Base-by-base conservation (phyloP, 306 rosid species). In the Sesbania bispinosa region DNA sequence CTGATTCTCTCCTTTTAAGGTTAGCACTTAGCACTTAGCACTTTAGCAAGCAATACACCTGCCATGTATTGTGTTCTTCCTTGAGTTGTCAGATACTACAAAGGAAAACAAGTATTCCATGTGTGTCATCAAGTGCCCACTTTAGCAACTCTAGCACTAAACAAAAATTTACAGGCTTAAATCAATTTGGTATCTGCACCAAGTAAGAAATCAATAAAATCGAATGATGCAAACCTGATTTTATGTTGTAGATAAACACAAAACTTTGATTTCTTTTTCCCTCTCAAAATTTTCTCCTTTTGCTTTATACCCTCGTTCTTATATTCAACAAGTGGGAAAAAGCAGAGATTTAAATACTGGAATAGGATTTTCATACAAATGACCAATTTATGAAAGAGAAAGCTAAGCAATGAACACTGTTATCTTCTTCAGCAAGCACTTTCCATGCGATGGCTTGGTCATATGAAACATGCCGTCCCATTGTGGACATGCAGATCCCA, bases 391-490 rank as follows among this genome's bases (percentile, higher is more conserved):
- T 73, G 82, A 95, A 95, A 54, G 92, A 88, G 77, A 95, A 95
- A 33, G 97, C 96, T 3, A 95, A 81, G 85, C 97, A 95, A 46
- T 95, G 97, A 50, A 91, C 96, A 53, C 71, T 64, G 62, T 72
- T 89, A 20, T 91, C 96, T 59, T 89, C 96, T 5, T 88, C 85
- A 3, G 90, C 81, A 41, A 88, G 85, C 9, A 95, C 99, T 84
- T 95, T 95, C 99, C 97, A 95, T 7, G 96, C 96, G 19, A 89
- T 58, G 26, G 90, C 96, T 82, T 95, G 99, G 39, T 95, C 99
- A 4, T 83, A 95, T 1, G 99, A 89, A 5, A 87, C 84, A n/a
- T 89, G 90, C n/a, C 97, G 82, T 6, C 96, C 99, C 99, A 95
- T 95, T 0, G 96, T 91, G 0, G 99, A 95, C 85, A 87, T 85